Evolutionary conservation across 768 basidiomycete genomes (phyloP).

Genomic region (Hericium coralloides): DNA sequence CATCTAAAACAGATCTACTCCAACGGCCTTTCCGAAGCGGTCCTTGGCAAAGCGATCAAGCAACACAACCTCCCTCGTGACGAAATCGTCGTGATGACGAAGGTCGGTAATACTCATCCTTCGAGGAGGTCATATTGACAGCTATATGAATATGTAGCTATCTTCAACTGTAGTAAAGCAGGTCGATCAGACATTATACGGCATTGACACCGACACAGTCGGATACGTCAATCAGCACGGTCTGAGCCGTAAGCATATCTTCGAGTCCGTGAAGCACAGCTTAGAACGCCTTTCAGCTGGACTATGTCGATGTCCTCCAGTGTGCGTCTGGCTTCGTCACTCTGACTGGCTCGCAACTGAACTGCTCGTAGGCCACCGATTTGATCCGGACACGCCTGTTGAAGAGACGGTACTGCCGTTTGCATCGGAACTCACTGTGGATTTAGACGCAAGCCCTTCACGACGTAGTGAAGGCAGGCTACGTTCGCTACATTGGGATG

Average conservation of each 20-base stretch:
- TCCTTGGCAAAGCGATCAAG: constrained; percentile 68
- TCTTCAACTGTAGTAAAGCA: background rate
- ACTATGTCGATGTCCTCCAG: constrained; percentile 53
- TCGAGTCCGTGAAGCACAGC: constrained; percentile 33
- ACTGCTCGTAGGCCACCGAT: constrained; percentile 16
- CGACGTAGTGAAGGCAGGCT: constrained; percentile 30
- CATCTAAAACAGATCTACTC: constrained; percentile 42
- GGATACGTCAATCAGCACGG: constrained; percentile 29
- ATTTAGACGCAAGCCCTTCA: constrained; percentile 29
- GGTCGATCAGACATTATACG: background rate
- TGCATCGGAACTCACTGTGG: background rate
- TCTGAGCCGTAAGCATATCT: constrained; percentile 48
- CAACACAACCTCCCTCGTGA: constrained; percentile 58
- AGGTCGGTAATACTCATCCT: constrained; percentile 14
- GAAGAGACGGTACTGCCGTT: constrained; percentile 14
- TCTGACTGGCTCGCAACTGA: background rate
- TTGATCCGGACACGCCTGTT: constrained; percentile 27
- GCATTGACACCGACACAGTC: too few relatives aligned
- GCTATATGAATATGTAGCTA: background rate
- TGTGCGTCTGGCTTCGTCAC: constrained; percentile 20
- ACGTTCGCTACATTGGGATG: constrained; percentile 27
- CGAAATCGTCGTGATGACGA: constrained; percentile 66
- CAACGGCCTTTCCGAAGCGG: constrained; percentile 54
- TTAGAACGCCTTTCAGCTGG: constrained; percentile 34
- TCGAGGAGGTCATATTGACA: background rate